Percentiles rank a stretch among this genome's conserved stretches.
Conservation (phyloP, 345 rosid genomes). For the Bretschneidera sinensis region DNA sequence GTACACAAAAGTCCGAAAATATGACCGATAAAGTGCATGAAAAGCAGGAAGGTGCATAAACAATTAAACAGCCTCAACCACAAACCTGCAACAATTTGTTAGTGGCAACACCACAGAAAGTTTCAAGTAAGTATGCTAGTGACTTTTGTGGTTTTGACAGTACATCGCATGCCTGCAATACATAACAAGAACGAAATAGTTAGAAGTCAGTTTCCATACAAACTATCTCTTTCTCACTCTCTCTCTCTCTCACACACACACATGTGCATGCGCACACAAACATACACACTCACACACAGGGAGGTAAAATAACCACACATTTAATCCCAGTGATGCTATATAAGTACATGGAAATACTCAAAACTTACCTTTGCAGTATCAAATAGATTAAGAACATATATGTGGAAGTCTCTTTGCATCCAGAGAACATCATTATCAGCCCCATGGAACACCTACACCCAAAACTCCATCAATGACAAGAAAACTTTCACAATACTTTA, state of each 20-base stretch:
- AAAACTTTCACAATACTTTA: no score
- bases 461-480: no score
- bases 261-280: no score
- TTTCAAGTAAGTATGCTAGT: slow-evolving; percentile 80
- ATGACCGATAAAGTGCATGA: no score
- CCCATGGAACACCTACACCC: slow-evolving; percentile 80
- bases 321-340: no score
- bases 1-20: no score
- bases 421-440: slow-evolving; percentile 93
- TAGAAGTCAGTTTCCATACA: no score
- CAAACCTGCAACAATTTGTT: slow-evolving; percentile 85
- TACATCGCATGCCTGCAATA: slow-evolving; percentile 75
- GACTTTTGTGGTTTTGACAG: slow-evolving; percentile 86
- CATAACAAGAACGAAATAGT: slow-evolving; percentile 15
- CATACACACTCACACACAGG: no score
- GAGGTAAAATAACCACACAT: no score
- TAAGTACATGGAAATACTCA: no score
- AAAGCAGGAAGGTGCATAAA: no score
- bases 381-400: slow-evolving; percentile 84
- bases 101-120: slow-evolving; percentile 67
- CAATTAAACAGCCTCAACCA: not conserved
- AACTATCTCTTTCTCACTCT: not conserved
- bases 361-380: slow-evolving; percentile 89
- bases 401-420: slow-evolving; percentile 95
- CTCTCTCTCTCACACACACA: not conserved